Conservation (phyloP, 2,329 filamentous ascomycete genomes). For the Fusarium lateritium region DNA sequence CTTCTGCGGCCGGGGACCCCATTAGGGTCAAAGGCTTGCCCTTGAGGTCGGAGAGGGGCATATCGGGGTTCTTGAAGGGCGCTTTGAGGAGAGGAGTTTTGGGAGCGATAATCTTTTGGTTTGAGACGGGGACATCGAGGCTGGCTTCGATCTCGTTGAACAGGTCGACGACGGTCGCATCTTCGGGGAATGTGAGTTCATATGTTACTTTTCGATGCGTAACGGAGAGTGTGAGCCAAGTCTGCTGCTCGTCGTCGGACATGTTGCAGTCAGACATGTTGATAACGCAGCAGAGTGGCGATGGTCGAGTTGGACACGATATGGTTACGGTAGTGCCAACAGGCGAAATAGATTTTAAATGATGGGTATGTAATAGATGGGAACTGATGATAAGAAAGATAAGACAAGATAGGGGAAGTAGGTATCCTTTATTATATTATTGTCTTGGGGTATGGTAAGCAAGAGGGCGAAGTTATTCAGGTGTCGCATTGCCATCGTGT, state of each 20-base stretch:
- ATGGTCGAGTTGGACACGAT: conserved; percentile 22
- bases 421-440: conserved; percentile 12
- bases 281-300: conserved; percentile 30
- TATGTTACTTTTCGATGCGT: conserved; percentile 63
- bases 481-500: conserved; percentile 32
- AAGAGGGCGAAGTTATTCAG: neutral
- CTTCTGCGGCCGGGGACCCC: conserved; percentile 73
- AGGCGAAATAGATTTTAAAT: neutral
- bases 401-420: conserved; percentile 12
- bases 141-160: conserved; percentile 69
- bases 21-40: conserved; percentile 76
- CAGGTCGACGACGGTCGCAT: conserved; percentile 70
- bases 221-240: conserved; percentile 61
- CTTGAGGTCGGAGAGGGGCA: conserved; percentile 64
- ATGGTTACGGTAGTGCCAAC: conserved; percentile 20
- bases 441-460: conserved; percentile 6
- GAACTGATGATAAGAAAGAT: conserved; percentile 5
- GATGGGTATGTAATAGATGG: neutral
- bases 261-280: conserved; percentile 41
- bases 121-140: conserved; percentile 71
- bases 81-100: conserved; percentile 76
- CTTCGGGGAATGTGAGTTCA: conserved; percentile 60
- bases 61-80: conserved; percentile 72
- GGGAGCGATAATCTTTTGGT: conserved; percentile 79
- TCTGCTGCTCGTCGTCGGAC: conserved; percentile 42